phyloP scores from a whole-genome alignment of 2,329 filamentous ascomycete species.

The Xylaria hypoxylon region DNA sequence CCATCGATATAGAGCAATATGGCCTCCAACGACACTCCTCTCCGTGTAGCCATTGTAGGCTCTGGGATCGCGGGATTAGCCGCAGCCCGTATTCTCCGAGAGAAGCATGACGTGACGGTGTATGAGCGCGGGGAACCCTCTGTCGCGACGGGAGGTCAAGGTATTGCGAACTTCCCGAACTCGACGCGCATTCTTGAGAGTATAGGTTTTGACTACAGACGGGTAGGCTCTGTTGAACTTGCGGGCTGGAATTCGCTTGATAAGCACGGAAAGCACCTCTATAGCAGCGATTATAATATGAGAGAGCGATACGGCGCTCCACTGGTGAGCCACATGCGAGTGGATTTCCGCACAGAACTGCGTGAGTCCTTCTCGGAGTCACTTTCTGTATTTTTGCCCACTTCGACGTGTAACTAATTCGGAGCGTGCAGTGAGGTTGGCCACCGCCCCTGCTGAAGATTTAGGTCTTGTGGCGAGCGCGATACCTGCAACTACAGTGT shows the following conservation, averaged over 20 bases:
- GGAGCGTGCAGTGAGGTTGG: conserved; percentile 34
- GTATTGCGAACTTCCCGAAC: conserved; percentile 43
- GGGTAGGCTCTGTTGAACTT: conserved; percentile 40
- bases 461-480: conserved; percentile 38
- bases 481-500: conserved; percentile 37
- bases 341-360: conserved; percentile 43
- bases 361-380: background rate
- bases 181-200: conserved; percentile 40
- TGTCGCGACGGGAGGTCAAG: conserved; percentile 40
- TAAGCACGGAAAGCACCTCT: conserved; percentile 36
- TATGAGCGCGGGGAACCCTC: conserved; percentile 44
- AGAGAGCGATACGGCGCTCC: conserved; percentile 40
- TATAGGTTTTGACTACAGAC: conserved; percentile 40
- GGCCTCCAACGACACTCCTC: conserved; percentile 14
- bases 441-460: conserved; percentile 42
- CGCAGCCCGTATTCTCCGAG: conserved; percentile 43
- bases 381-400: background rate
- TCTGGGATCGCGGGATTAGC: conserved; percentile 44
- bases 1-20: conserved; percentile 21
- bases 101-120: conserved; percentile 42
- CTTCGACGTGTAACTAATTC: background rate
- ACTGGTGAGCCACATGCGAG: conserved; percentile 41
- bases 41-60: conserved; percentile 43
- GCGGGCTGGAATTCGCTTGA: conserved; percentile 39
- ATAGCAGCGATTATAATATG: conserved; percentile 37